Conservation (phyloP, 1,284 basidiomycete species). For the Papiliotrema terrestris region DNA sequence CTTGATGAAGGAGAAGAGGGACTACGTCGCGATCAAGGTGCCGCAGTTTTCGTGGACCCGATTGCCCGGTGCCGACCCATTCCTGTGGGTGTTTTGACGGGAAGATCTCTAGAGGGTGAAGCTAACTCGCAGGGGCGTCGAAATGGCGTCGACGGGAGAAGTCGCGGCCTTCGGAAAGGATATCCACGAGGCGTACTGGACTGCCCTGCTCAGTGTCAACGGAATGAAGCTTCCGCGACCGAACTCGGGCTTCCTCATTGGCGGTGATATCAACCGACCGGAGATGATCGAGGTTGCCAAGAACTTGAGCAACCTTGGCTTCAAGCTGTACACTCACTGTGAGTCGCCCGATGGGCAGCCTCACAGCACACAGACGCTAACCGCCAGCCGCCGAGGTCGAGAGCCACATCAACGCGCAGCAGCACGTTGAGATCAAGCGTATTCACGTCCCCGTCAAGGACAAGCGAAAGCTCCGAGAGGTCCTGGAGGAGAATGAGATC, state of each 20-base stretch:
- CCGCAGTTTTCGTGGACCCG: conserved; percentile 99
- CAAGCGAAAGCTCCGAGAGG: conserved; percentile 87
- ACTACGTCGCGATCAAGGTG: conserved; percentile 96
- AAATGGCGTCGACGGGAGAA: conserved; percentile 99
- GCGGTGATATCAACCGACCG: conserved; percentile 88
- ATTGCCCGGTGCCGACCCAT: conserved; percentile 80
- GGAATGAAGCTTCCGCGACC: conserved; percentile 67
- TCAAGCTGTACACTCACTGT: conserved; percentile 65
- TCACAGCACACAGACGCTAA: not conserved
- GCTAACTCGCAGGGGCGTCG: conserved; percentile 46
- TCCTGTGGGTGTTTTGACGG: conserved; percentile 64
- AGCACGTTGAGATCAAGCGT: conserved; percentile 69
- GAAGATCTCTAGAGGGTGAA: not conserved
- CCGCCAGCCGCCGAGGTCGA: conserved; percentile 82
- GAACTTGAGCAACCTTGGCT: conserved; percentile 96
- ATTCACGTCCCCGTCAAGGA: conserved; percentile 97
- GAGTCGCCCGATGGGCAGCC: not conserved
- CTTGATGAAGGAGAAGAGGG: conserved; percentile 82
- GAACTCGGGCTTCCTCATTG: conserved; percentile 43
- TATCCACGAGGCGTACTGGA: conserved; percentile 96
- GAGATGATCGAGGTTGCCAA: conserved; percentile 70
- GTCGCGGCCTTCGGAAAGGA: conserved; percentile 96
- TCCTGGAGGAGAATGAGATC: conserved; percentile 84
- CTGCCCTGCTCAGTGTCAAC: conserved; percentile 74
- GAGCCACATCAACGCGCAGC: conserved; percentile 74